These are phyloP conservation scores for Rhizoclosmatium sp. DNA, from an alignment of 192 early-diverging fungal species.

Conservation along the genomic window DNA sequence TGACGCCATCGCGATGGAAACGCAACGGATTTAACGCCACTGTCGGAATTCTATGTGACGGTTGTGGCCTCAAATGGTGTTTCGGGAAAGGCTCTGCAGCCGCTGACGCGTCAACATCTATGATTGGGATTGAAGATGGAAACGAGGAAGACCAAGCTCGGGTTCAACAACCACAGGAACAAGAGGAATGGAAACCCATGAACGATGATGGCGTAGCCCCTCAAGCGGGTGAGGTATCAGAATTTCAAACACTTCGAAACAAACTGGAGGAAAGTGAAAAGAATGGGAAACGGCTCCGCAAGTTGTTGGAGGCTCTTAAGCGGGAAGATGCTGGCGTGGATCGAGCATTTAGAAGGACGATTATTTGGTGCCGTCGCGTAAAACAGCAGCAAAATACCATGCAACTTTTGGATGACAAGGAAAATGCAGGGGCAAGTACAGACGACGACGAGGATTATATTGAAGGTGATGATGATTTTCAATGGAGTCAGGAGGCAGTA, in stretches of 20 bases:
- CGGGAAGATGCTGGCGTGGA: conserved; percentile 37
- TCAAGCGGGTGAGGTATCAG: neutral
- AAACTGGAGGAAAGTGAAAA: conserved; percentile 23
- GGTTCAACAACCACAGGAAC: neutral
- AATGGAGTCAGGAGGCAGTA: conserved; percentile 14
- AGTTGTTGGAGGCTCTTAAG: conserved; percentile 29
- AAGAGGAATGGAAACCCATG: neutral
- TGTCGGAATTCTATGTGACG: conserved; percentile 22
- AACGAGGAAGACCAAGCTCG: neutral
- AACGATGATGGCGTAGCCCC: neutral
- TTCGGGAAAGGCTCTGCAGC: conserved; percentile 6
- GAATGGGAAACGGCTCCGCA: neutral
- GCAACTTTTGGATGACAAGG: neutral
- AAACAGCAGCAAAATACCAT: neutral
- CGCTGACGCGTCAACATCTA: neutral
- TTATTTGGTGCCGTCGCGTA: conserved; percentile 34
- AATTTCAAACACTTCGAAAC: neutral
- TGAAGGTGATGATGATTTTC: conserved; percentile 1
- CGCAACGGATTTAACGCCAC: neutral
- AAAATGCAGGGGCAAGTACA: neutral
- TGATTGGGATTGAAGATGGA: neutral
- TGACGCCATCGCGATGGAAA: conserved; percentile 18
- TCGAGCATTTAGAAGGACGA: conserved; percentile 36
- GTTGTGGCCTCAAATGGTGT: conserved; percentile 30
- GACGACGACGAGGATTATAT: conserved; percentile 1